phyloP scores from a whole-genome alignment of 208 protist genomes.

The Borovskyia barvae region DNA sequence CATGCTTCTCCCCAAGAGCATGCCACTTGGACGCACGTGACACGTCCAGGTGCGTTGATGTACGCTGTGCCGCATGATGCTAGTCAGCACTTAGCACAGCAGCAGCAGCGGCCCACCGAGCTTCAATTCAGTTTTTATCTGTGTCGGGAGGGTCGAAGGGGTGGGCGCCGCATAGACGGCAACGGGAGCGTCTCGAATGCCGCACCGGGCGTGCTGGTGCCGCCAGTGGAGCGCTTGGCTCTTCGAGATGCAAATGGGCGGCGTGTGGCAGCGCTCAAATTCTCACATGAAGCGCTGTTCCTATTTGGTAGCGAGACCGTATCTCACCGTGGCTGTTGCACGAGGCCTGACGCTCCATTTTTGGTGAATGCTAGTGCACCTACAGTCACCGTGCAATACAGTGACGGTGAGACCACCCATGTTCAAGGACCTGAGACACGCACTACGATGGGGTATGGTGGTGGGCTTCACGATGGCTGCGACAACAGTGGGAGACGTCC shows the following conservation, averaged over 20 bases:
- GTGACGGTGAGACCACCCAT: too few species aligned
- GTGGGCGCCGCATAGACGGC: neutral
- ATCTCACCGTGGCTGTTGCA: neutral
- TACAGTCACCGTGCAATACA: too few species aligned
- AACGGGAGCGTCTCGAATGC: neutral
- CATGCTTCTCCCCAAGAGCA: neutral
- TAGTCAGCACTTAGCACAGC: too few species aligned
- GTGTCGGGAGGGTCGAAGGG: constrained; percentile 3
- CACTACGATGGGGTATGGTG: too few species aligned
- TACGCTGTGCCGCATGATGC: constrained; percentile 29
- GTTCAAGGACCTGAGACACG: too few species aligned
- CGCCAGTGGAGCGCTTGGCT: constrained; percentile 21
- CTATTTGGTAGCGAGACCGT: constrained; percentile 3
- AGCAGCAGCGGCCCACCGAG: constrained; percentile 1
- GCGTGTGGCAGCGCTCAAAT: constrained; percentile 8
- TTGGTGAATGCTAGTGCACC: too few species aligned
- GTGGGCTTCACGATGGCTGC: too few species aligned
- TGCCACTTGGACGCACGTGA: constrained; percentile 16
- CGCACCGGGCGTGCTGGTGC: too few species aligned
- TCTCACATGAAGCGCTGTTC: constrained; percentile 1
- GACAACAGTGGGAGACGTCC: too few species aligned
- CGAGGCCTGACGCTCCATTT: too few species aligned
- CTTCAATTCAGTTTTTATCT: constrained; percentile 29
- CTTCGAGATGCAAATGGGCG: constrained; percentile 6
- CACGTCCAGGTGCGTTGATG: constrained; percentile 21